Conservation (phyloP, 2,329 filamentous ascomycete genomes). For the Amphichorda felina region DNA sequence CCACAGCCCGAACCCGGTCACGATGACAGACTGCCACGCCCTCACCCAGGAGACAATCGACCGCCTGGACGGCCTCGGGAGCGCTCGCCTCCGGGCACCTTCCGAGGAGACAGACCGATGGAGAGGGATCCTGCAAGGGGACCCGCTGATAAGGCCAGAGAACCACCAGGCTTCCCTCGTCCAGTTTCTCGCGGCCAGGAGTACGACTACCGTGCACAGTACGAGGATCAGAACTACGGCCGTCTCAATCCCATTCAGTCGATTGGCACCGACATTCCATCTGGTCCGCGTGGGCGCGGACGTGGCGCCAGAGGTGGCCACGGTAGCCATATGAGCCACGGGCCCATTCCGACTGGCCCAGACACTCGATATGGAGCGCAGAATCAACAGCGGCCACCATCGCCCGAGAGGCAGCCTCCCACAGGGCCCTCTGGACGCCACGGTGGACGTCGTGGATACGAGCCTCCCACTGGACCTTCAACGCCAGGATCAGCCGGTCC, state of each 20-base stretch:
- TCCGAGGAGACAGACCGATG: slow-evolving; percentile 19
- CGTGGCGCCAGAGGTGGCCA: slow-evolving; percentile 27
- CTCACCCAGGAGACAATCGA: slow-evolving; percentile 22
- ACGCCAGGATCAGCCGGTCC: slow-evolving; percentile 14
- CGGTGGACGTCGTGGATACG: slow-evolving; percentile 22
- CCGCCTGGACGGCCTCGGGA: slow-evolving; percentile 17
- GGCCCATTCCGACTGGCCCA: slow-evolving; percentile 7
- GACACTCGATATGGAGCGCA: slow-evolving; percentile 28
- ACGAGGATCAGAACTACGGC: slow-evolving; percentile 51
- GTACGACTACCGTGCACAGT: slow-evolving; percentile 35
- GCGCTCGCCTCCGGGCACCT: slow-evolving; percentile 16
- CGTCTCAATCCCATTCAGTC: slow-evolving; percentile 42
- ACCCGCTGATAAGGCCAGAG: slow-evolving; percentile 24
- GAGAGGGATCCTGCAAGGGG: slow-evolving; percentile 26
- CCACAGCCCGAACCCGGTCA: slow-evolving; percentile 21
- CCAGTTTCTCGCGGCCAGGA: slow-evolving; percentile 23
- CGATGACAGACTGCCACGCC: slow-evolving; percentile 35
- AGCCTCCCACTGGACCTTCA: slow-evolving; percentile 17
- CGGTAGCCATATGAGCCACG: background rate
- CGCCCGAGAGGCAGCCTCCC: slow-evolving; percentile 2
- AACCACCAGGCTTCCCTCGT: slow-evolving; percentile 24
- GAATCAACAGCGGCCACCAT: slow-evolving; percentile 28
- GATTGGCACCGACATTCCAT: slow-evolving; percentile 31
- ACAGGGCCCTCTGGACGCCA: slow-evolving; percentile 2
- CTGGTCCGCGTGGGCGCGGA: slow-evolving; percentile 43